Percentiles rank a stretch among this genome's conserved stretches.
phyloP scores from a whole-genome alignment of 257 asterid genomes.

The Scutellaria galericulata region DNA sequence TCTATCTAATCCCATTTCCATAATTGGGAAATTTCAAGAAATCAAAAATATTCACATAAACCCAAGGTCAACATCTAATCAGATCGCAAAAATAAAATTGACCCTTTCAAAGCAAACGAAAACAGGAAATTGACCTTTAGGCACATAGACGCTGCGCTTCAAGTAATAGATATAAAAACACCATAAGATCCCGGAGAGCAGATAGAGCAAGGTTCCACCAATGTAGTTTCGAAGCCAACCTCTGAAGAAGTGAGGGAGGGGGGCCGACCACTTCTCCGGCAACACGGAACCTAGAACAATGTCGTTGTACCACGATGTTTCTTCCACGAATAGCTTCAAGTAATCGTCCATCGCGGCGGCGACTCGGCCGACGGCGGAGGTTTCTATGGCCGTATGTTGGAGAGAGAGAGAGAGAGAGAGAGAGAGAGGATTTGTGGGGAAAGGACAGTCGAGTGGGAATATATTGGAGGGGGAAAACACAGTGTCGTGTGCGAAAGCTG shows the following conservation, averaged over 20 bases:
- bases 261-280: constrained; percentile 64
- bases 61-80: constrained; percentile 18
- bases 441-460: too few relatives aligned
- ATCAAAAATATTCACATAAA: constrained; percentile 1
- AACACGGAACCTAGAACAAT: constrained; percentile 64
- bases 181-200: constrained; percentile 78
- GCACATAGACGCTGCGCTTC: constrained; percentile 72
- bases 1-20: not conserved
- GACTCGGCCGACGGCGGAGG: constrained; percentile 14
- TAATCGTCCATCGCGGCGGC: constrained; percentile 55
- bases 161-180: constrained; percentile 77
- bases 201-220: constrained; percentile 71
- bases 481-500: too few relatives aligned
- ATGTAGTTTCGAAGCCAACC: constrained; percentile 90
- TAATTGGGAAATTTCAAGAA: not conserved
- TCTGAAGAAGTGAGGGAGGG: constrained; percentile 70
- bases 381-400: not conserved
- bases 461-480: too few relatives aligned
- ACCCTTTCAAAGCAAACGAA: not conserved
- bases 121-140: constrained; percentile 55
- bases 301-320: constrained; percentile 80
- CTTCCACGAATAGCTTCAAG: constrained; percentile 64
- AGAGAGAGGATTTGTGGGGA: too few relatives aligned
- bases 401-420: too few relatives aligned
- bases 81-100: constrained; percentile 18